Evolutionary conservation across 1,139 yeast species (phyloP).

Genomic region (Pneumocystis jirovecii): DNA sequence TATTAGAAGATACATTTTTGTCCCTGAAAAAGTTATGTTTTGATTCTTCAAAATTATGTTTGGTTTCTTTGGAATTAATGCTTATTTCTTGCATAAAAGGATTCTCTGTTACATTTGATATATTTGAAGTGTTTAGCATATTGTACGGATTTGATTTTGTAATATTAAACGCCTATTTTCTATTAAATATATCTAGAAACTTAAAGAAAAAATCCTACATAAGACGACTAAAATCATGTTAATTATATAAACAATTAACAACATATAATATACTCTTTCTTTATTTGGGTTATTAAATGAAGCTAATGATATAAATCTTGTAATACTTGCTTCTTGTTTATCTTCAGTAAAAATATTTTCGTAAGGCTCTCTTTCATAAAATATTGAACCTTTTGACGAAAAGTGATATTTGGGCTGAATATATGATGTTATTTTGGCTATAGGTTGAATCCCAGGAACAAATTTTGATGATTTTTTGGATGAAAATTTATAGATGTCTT

Average conservation of each 20-base stretch:
- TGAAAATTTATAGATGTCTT: slow-evolving; percentile 31
- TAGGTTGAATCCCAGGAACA: slow-evolving; percentile 19
- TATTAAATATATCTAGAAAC: background rate
- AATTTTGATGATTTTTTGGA: background rate
- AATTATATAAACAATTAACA: background rate
- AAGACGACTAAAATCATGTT: background rate
- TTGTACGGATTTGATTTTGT: background rate
- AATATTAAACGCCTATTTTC: background rate
- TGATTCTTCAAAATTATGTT: background rate
- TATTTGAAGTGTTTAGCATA: background rate
- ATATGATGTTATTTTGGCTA: slow-evolving; percentile 35
- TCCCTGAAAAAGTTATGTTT: background rate
- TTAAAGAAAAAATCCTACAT: background rate
- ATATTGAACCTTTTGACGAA: slow-evolving; percentile 35
- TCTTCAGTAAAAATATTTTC: slow-evolving; percentile 28
- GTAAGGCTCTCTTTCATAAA: slow-evolving; percentile 45
- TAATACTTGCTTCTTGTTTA: slow-evolving; percentile 20
- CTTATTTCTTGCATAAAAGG: background rate
- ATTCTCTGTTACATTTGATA: background rate
- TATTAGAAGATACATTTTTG: background rate
- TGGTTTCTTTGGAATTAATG: background rate
- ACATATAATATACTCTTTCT: slow-evolving; percentile 19
- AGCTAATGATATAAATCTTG: slow-evolving; percentile 53
- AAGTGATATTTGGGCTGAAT: slow-evolving; percentile 53
- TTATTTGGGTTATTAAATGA: slow-evolving; percentile 34